Percentiles rank a stretch among this genome's conserved stretches.
These are phyloP conservation scores for Schwanniomyces occidentalis DNA, from an alignment of 805 yeast species.

Conservation along the genomic window DNA sequence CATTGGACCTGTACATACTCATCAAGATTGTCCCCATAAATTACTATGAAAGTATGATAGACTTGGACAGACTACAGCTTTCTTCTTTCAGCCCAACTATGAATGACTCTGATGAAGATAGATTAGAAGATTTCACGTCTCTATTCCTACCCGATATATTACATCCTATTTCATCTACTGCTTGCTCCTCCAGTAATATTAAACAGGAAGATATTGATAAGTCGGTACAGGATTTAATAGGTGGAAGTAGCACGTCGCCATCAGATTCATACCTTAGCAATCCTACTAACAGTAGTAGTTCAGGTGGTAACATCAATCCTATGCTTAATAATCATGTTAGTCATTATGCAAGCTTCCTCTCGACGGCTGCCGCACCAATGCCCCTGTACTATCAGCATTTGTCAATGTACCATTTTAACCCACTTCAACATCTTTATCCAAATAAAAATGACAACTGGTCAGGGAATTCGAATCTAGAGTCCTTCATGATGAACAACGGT, in stretches of 20 bases:
- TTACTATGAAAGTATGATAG: too few relatives aligned
- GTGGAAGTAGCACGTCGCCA: too few relatives aligned
- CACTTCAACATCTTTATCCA: too few relatives aligned
- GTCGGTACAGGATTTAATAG: constrained; percentile 1
- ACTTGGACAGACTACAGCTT: too few relatives aligned
- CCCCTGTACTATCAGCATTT: constrained; percentile 6
- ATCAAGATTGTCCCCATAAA: too few relatives aligned
- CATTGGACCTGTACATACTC: too few relatives aligned
- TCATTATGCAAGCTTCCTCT: constrained; percentile 29
- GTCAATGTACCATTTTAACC: constrained; percentile 5
- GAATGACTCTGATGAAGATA: constrained; percentile 15
- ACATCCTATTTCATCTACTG: constrained; percentile 14
- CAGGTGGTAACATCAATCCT: not conserved
- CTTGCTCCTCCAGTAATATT: constrained; percentile 1
- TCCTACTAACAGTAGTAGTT: not conserved
- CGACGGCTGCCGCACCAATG: constrained; percentile 19
- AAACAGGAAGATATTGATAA: constrained; percentile 12
- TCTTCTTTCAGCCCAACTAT: constrained; percentile 1
- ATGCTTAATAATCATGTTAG: constrained; percentile 14
- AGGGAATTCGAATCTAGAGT: constrained; percentile 5
- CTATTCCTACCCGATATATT: constrained; percentile 42
- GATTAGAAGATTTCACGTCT: constrained; percentile 42
- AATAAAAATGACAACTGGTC: constrained; percentile 7
- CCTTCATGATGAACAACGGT: constrained; percentile 6
- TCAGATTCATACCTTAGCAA: too few relatives aligned